These are phyloP conservation scores for Epichloe gansuensis DNA, from an alignment of 2,329 filamentous ascomycete genomes.

Conservation along the genomic window DNA sequence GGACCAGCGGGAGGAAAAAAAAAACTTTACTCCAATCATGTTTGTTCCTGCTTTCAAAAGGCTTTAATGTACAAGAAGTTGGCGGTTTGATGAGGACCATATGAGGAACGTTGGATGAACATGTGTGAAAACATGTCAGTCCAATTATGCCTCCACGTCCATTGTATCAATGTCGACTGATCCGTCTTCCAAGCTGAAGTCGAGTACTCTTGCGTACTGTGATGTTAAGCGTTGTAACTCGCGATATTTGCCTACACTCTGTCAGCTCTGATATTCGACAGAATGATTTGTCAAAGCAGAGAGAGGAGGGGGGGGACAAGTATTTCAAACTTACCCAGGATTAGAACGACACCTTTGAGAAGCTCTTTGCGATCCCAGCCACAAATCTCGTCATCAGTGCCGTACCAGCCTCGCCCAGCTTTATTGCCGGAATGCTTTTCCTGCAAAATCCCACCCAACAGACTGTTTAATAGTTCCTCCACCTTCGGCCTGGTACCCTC, in stretches of 20 bases:
- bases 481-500: slow-evolving; percentile 82
- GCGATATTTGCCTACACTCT: slow-evolving; percentile 73
- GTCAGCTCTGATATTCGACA: slow-evolving; percentile 12
- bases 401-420: slow-evolving; percentile 48
- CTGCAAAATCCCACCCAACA: slow-evolving; percentile 59
- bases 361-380: slow-evolving; percentile 85
- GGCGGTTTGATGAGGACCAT: not conserved
- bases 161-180: slow-evolving; percentile 30
- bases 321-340: slow-evolving; percentile 56
- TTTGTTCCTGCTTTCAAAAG: not conserved
- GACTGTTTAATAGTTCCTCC: slow-evolving; percentile 73
- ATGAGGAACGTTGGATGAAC: not conserved
- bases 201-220: slow-evolving; percentile 78
- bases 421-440: slow-evolving; percentile 37
- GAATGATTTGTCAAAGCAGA: not conserved
- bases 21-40: not conserved
- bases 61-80: not conserved
- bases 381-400: slow-evolving; percentile 60
- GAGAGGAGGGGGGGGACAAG: not conserved
- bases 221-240: slow-evolving; percentile 91
- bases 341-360: slow-evolving; percentile 80
- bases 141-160: slow-evolving; percentile 24
- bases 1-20: not conserved
- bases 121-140: not conserved
- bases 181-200: slow-evolving; percentile 40